phyloP scores from a whole-genome alignment of 306 rosid genomes.

The Hippophae rhamnoides region DNA sequence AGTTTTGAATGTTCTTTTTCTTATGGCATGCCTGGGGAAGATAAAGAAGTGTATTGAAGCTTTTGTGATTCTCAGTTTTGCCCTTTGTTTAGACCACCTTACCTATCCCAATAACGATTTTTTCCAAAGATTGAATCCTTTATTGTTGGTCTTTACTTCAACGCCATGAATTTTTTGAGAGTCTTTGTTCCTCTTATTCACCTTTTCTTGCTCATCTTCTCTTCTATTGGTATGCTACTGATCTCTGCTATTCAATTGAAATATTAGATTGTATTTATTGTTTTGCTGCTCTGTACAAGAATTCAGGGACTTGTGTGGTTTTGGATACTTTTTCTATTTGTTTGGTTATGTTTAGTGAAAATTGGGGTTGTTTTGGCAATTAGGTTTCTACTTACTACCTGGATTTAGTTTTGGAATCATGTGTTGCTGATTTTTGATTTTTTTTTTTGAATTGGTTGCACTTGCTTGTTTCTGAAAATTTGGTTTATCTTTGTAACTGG shows the following conservation, averaged over 20 bases:
- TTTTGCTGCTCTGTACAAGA: background rate
- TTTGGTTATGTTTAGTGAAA: slow-evolving; percentile 3
- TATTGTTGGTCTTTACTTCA: slow-evolving; percentile 19
- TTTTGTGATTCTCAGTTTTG: slow-evolving; percentile 9
- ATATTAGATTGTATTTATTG: background rate
- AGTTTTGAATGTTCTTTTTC: slow-evolving; percentile 19
- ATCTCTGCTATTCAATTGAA: slow-evolving; percentile 1
- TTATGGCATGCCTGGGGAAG: slow-evolving; percentile 63
- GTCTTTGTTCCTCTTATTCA: slow-evolving; percentile 24
- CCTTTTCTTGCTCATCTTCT: slow-evolving; percentile 38
- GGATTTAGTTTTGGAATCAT: too few species aligned
- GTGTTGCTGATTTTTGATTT: too few species aligned
- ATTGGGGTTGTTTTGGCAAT: background rate
- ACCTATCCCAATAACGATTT: slow-evolving; percentile 20
- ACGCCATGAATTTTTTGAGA: slow-evolving; percentile 27
- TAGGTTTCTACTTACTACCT: background rate
- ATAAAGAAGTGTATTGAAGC: slow-evolving; percentile 24
- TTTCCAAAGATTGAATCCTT: slow-evolving; percentile 18
- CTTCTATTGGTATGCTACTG: slow-evolving; percentile 41
- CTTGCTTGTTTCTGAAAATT: background rate
- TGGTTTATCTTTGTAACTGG: slow-evolving; percentile 3
- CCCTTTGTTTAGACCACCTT: slow-evolving; percentile 29
- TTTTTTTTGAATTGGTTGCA: background rate
- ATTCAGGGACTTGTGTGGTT: slow-evolving; percentile 11
- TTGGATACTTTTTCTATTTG: slow-evolving; percentile 3